These are phyloP conservation scores for Lasiodiplodia sp. DNA, from an alignment of 2,329 filamentous ascomycete species.

Conservation along the genomic window DNA sequence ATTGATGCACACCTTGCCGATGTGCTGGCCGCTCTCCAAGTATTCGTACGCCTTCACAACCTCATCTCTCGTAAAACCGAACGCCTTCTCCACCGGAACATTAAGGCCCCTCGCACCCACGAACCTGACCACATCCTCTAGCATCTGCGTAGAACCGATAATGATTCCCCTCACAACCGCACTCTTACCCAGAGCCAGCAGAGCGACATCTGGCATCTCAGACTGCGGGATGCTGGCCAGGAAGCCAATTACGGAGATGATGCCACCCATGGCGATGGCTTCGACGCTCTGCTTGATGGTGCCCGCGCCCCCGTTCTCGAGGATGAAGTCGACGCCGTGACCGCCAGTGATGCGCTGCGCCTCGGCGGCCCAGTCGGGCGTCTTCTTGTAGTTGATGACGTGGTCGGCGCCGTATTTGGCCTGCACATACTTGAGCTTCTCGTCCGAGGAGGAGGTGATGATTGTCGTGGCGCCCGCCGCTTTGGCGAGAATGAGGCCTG, in stretches of 20 bases:
- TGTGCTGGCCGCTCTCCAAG: slow-evolving; percentile 39
- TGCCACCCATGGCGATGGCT: slow-evolving; percentile 30
- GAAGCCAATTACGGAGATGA: slow-evolving; percentile 13
- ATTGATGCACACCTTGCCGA: slow-evolving; percentile 45
- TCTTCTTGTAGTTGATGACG: slow-evolving; percentile 59
- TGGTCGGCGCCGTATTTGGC: slow-evolving; percentile 52
- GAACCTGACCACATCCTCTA: slow-evolving; percentile 45
- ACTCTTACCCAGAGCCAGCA: slow-evolving; percentile 39
- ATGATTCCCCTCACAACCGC: slow-evolving; percentile 47
- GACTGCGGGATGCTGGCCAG: slow-evolving; percentile 34
- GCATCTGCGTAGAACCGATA: slow-evolving; percentile 45
- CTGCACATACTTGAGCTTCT: slow-evolving; percentile 52
- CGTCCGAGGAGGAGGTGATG: slow-evolving; percentile 58
- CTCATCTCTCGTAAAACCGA: slow-evolving; percentile 42
- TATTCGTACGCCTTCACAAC: slow-evolving; percentile 39
- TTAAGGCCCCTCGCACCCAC: slow-evolving; percentile 38
- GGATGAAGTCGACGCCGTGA: slow-evolving; percentile 51
- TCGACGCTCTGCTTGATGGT: slow-evolving; percentile 50
- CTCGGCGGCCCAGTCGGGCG: slow-evolving; percentile 54
- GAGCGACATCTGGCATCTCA: slow-evolving; percentile 44
- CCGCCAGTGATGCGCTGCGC: slow-evolving; percentile 54
- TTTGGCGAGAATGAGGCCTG: slow-evolving; percentile 48
- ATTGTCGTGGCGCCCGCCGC: slow-evolving; percentile 56
- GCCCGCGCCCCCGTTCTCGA: slow-evolving; percentile 51
- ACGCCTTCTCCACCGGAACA: slow-evolving; percentile 46